These are phyloP conservation scores for Epichloe brachyelytri DNA, from an alignment of 2,329 filamentous ascomycete genomes.

Conservation along the genomic window DNA sequence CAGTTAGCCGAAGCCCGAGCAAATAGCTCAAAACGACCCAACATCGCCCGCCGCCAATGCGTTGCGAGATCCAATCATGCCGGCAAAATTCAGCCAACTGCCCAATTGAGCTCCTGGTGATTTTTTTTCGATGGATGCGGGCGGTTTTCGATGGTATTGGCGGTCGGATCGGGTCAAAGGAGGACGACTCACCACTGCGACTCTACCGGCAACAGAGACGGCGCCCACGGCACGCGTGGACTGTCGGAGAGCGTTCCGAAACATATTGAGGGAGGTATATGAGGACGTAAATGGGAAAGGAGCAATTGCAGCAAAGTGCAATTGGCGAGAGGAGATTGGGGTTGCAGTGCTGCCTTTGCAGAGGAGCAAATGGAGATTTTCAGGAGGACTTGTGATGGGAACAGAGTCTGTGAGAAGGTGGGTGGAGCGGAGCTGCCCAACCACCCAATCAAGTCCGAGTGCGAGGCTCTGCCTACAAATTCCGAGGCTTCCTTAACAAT, in stretches of 20 bases:
- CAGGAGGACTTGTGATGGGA: slow-evolving; percentile 26
- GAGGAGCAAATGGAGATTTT: slow-evolving; percentile 33
- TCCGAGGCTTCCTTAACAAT: slow-evolving; percentile 26
- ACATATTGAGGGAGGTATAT: slow-evolving; percentile 58
- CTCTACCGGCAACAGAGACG: slow-evolving; percentile 82
- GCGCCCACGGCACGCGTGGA: slow-evolving; percentile 90
- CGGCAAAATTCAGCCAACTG: slow-evolving; percentile 6
- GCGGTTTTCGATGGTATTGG: slow-evolving; percentile 31
- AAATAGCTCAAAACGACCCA: slow-evolving; percentile 22
- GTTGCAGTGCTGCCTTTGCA: slow-evolving; percentile 34
- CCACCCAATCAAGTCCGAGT: slow-evolving; percentile 21
- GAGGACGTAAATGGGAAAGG: slow-evolving; percentile 37
- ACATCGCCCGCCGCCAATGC: slow-evolving; percentile 5
- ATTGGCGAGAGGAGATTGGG: slow-evolving; percentile 50
- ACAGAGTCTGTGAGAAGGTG: slow-evolving; percentile 30
- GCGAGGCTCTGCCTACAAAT: slow-evolving; percentile 27
- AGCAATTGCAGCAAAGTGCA: slow-evolving; percentile 51
- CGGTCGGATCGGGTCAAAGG: slow-evolving; percentile 25
- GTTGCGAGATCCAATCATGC: neutral
- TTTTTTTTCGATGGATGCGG: slow-evolving; percentile 19
- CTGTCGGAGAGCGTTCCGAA: slow-evolving; percentile 96
- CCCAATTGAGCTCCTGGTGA: slow-evolving; percentile 24
- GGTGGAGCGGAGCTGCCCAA: slow-evolving; percentile 23
- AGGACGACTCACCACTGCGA: slow-evolving; percentile 76
- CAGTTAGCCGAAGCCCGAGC: slow-evolving; percentile 39